Conservation (phyloP, 2,329 filamentous ascomycete species). For the Tolypocladium tropicale region DNA sequence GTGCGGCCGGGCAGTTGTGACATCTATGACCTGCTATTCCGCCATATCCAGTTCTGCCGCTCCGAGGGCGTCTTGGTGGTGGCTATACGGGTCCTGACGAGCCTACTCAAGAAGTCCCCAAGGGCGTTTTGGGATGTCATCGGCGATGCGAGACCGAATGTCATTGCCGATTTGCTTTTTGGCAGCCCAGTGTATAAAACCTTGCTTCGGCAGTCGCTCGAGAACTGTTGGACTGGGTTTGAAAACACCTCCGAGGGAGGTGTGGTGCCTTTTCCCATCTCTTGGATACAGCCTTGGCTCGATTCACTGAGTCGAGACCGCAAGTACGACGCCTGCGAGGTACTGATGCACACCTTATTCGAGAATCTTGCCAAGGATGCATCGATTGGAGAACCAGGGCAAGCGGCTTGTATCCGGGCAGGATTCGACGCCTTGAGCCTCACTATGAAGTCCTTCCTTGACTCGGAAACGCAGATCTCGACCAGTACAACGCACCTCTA, state of each 20-base stretch:
- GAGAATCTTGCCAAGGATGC: conserved; percentile 47
- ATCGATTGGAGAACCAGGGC: conserved; percentile 44
- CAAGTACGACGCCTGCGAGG: conserved; percentile 68
- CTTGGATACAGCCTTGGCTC: conserved; percentile 72
- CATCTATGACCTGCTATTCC: conserved; percentile 53
- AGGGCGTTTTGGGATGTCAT: conserved; percentile 83
- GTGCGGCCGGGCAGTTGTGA: conserved; percentile 48
- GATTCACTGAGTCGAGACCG: conserved; percentile 66
- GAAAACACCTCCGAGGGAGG: conserved; percentile 29
- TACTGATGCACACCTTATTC: conserved; percentile 67
- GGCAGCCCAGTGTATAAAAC: conserved; percentile 55
- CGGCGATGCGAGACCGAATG: conserved; percentile 66
- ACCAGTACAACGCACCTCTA: conserved; percentile 47
- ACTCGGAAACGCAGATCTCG: conserved; percentile 31
- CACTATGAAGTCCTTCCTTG: conserved; percentile 46
- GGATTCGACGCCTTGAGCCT: conserved; percentile 51
- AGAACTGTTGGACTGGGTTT: conserved; percentile 26
- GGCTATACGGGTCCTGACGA: conserved; percentile 59
- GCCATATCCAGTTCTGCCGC: conserved; percentile 39
- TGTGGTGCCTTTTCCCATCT: conserved; percentile 53
- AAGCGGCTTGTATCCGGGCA: conserved; percentile 51
- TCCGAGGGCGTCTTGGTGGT: conserved; percentile 52
- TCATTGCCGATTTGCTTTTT: conserved; percentile 77
- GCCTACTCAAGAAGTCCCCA: conserved; percentile 64
- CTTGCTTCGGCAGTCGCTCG: conserved; percentile 52